Evolutionary conservation across 176 grass and related monocot species (phyloP), one percentile per base, ranked within the genome.

Genomic region (Poa annua): DNA sequence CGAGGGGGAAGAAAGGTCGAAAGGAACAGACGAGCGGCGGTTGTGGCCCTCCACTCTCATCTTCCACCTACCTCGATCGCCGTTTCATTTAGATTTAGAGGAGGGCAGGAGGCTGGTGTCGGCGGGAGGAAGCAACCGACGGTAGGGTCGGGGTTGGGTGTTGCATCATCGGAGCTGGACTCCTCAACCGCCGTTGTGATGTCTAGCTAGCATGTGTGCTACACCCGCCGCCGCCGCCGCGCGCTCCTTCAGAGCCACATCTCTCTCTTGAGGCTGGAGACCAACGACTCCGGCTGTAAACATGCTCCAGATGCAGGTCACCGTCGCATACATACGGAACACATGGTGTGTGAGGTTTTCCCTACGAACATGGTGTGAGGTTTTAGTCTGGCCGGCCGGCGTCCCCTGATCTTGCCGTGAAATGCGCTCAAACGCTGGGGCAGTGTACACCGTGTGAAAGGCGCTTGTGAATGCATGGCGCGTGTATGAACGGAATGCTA

Each of bases 91-190:
- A 80, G 82, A 57, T 80, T 92, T 39, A 80, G 82, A 62, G 47
- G 25, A 54, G 82, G 74, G 13, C 22, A n/a, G n/a, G n/a, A n/a
- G 17, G 6, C 8, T 32, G 42, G 83, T 84, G 90, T 92, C 86
- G 86, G 83, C 79, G 83, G 62, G 83, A 74, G 67, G 78, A 92
- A 88, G 86, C 90, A 88, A 86, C 60, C 79, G 52, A 63, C 60
- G 78, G 69, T 48, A 24, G 15, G 33, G 19, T 48, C 38, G 36
- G 38, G 56, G 0, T 6, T 17, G 62, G 42, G 35, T 69, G 82
- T 45, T 38, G 36, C 32, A 48, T 79, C 32, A 48, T 79, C 79
- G 6, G 86, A 92, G 52, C 13, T 71, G 86, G 83, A 92, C 86
- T 22, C 65, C 32, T 38, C 74, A 88, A 80, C 86, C 63, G 86